Percentiles rank a stretch among this genome's conserved stretches.
These are phyloP conservation scores for Aspergillus heteromorphus DNA, from an alignment of 495 filamentous ascomycete species.

Conservation along the genomic window DNA sequence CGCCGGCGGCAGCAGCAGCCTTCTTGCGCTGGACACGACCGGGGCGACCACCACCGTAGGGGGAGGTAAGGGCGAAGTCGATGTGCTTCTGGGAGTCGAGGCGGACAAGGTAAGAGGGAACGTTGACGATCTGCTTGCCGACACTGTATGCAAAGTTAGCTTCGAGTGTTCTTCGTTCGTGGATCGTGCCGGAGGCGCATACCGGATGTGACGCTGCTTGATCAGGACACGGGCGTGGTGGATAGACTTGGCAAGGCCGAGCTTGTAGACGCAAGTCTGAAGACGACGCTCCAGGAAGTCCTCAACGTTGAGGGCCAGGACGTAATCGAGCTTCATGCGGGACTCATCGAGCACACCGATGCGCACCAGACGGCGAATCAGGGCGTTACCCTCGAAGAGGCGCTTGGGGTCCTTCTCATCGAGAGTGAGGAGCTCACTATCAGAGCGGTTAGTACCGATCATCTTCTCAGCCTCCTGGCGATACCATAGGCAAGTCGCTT, in stretches of 20 bases:
- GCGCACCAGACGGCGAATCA: conserved; percentile 99
- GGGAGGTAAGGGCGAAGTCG: conserved; percentile 95
- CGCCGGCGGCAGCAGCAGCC: conserved; percentile 88
- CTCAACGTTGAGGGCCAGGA: conserved; percentile 93
- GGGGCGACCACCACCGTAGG: conserved; percentile 93
- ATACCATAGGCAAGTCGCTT: not conserved
- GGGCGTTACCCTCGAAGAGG: conserved; percentile 99
- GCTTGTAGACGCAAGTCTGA: conserved; percentile 99
- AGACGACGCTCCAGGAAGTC: conserved; percentile 99
- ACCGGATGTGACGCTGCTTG: conserved; percentile 97
- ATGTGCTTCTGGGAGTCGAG: conserved; percentile 99
- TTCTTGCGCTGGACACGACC: conserved; percentile 99
- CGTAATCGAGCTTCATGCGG: conserved; percentile 99
- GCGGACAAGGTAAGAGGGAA: conserved; percentile 97
- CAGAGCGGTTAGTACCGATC: not conserved
- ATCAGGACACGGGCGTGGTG: conserved; percentile 99
- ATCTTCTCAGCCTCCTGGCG: not conserved
- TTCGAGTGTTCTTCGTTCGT: not conserved
- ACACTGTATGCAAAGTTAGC: conserved; percentile 40
- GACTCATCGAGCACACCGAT: conserved; percentile 99
- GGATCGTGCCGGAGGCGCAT: conserved; percentile 8
- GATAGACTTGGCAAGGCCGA: conserved; percentile 98
- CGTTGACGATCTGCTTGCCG: conserved; percentile 99
- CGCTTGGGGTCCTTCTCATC: conserved; percentile 99
- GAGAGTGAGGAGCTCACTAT: conserved; percentile 96